Evolutionary conservation across 768 basidiomycete genomes (phyloP), one percentile per base, ranked within the genome.

Genomic region (Rhizopogon vinicolor): DNA sequence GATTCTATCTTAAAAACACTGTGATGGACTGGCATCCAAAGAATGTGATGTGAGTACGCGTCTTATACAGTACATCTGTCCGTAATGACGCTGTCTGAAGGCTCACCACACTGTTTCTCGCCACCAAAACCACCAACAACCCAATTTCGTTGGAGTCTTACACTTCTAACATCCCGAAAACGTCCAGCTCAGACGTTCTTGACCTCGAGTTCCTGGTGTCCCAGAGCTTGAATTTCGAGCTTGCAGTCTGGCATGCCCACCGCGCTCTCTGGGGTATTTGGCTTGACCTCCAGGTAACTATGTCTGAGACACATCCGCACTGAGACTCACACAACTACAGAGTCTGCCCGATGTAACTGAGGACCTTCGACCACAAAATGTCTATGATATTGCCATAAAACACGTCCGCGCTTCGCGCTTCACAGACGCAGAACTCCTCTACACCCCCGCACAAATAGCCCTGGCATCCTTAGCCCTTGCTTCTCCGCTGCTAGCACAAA

Each of bases 11-110:
- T 53, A 89, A 89, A 73, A 98, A 98, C 66, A 98, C 95, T 2
- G 93, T 94, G 52, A 98, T 98, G 94, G 97, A 98, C 68, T 98
- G 93, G 87, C 97, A 98, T 74, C 97, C 97, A 0, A 96, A 95
- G 73, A 94, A 92, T 65, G 92, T 99, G 64, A 99, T 99, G 97
- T 97, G 65, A 48, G 87, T 71, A 8, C 12, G n/a, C 40, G 37
- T 51, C 33, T 22, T 51, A 5, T 13, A 35, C 43, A 13, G 19
- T 19, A 16, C 9, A 25, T 35, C 18, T 33, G 13, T 44, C 25
- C 29, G 43, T 54, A 41, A 58, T 31, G 33, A 45, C 14, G 18
- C 10, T 33, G 43, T 10, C 25, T 55, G 10, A 62, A 99, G 96
- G 95, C 78, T 98, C 49, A 98, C 97, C 0, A 86, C 94, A 9